Conservation (phyloP, 176 grass and related monocot genomes). For the Oryza brachyantha region DNA sequence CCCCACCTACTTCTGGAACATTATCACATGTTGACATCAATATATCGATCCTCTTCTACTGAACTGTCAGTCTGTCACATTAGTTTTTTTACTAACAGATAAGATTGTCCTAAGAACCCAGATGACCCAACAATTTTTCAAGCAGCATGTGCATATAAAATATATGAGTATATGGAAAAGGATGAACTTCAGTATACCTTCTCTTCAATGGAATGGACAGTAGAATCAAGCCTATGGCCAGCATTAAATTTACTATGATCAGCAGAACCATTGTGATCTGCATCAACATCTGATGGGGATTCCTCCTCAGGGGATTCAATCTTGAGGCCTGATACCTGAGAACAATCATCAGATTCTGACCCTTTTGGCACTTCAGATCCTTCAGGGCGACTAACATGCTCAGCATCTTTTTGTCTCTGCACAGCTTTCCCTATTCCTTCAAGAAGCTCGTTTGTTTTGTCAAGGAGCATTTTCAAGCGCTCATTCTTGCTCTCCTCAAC, state of each 20-base stretch:
- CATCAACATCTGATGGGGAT: constrained; percentile 58
- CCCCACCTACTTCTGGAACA: not conserved
- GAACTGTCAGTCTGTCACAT: not conserved
- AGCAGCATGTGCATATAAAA: constrained; percentile 3
- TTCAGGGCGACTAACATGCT: constrained; percentile 68
- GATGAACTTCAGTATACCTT: constrained; percentile 59
- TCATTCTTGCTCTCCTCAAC: constrained; percentile 99
- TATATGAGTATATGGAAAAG: constrained; percentile 21
- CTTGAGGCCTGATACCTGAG: constrained; percentile 40
- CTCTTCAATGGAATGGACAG: constrained; percentile 95
- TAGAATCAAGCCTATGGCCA: constrained; percentile 92
- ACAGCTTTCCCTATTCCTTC: constrained; percentile 95
- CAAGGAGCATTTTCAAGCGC: constrained; percentile 91
- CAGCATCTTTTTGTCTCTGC: constrained; percentile 94
- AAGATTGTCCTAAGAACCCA: constrained; percentile 2
- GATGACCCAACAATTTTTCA: constrained; percentile 4
- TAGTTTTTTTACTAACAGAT: constrained; percentile 3
- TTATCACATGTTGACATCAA: not conserved
- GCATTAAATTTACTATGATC: constrained; percentile 61
- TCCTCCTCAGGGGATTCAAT: constrained; percentile 52
- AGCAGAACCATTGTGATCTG: constrained; percentile 33
- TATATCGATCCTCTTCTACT: not conserved
- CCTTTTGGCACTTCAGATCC: constrained; percentile 41
- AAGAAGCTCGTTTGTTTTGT: constrained; percentile 96
- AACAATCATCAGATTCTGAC: constrained; percentile 60